Base-by-base conservation (phyloP, 257 asterid genomes). In the Asclepias syriaca region DNA sequence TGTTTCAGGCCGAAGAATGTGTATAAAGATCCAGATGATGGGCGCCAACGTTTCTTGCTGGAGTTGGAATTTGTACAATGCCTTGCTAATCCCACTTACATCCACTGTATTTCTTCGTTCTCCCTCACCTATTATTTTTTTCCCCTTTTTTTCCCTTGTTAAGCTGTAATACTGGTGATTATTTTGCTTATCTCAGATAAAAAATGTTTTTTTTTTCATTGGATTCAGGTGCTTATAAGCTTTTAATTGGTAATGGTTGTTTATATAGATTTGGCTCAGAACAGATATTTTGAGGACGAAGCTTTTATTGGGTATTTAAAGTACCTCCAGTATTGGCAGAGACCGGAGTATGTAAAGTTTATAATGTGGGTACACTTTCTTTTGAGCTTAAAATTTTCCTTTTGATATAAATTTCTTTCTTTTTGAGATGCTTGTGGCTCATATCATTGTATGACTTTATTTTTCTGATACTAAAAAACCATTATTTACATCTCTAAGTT, bases 281-380 rank as follows among this genome's bases (percentile, higher is more conserved):
- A 92, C 75, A 77, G 97, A 63, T 95, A 92, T 76, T 90, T 92
- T 67, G 98, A 95, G 84, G 97, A 92, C 81, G 98, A 92, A 78
- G 91, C 96, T 63, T 95, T 92, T 63, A 89, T 92, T 65, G 97
- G 95, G 71, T 95, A 95, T 82, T 85, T 92, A 77, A 92, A 87
- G 74, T 92, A 92, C 84, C 98, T 95, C 66, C 99, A 87, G 72
- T 88, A 92, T 78, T 92, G 98, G 99, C 99, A 92, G 80, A 85
- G 88, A 40, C 97, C 94, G 1, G 94, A 92, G 81, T 92, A 95
- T 83, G 51, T 87, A 13, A 90, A 92, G 87, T 95, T 87, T 79
- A 90, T 90, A 37, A 90, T 87, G 99, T 92, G 79, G 84, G 87
- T 61, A 66, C 65, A 27, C 58, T 12, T 9, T 63, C 50, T 64